Percentiles rank a stretch among this genome's conserved stretches.
These are phyloP conservation scores for Talaromyces sp. DNA, from an alignment of 2,329 filamentous ascomycete species.

Conservation along the genomic window DNA sequence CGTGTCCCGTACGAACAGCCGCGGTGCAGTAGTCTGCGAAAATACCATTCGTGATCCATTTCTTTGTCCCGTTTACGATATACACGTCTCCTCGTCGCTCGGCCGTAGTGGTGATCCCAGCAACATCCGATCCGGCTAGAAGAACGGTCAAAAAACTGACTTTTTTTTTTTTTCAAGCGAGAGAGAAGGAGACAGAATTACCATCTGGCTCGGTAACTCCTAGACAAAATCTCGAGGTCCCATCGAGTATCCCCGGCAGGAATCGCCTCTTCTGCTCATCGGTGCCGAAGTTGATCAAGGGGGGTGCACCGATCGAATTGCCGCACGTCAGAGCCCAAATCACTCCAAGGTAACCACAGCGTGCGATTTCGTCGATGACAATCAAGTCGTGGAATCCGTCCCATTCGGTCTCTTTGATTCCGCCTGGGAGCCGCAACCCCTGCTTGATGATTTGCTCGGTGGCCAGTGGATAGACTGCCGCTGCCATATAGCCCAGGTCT, in stretches of 20 bases:
- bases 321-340: constrained; percentile 29
- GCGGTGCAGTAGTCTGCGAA: constrained; percentile 57
- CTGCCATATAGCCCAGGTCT: not conserved
- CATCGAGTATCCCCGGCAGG: not conserved
- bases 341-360: constrained; percentile 29
- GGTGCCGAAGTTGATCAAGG: not conserved
- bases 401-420: constrained; percentile 27
- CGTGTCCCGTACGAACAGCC: not conserved
- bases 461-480: not conserved
- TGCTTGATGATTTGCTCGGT: not conserved
- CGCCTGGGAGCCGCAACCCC: constrained; percentile 17
- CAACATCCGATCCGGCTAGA: constrained; percentile 3
- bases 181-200: no score
- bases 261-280: not conserved
- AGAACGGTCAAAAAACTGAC: no score
- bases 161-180: no score
- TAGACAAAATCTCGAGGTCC: not conserved
- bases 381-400: constrained; percentile 36
- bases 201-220: not conserved
- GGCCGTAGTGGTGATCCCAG: not conserved
- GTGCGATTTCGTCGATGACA: constrained; percentile 33
- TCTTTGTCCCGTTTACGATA: constrained; percentile 59
- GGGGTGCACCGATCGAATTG: constrained; percentile 28
- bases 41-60: constrained; percentile 59
- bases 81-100: constrained; percentile 45